Conservation (phyloP, 495 filamentous ascomycete species). For the Alectoria sarmentosa region DNA sequence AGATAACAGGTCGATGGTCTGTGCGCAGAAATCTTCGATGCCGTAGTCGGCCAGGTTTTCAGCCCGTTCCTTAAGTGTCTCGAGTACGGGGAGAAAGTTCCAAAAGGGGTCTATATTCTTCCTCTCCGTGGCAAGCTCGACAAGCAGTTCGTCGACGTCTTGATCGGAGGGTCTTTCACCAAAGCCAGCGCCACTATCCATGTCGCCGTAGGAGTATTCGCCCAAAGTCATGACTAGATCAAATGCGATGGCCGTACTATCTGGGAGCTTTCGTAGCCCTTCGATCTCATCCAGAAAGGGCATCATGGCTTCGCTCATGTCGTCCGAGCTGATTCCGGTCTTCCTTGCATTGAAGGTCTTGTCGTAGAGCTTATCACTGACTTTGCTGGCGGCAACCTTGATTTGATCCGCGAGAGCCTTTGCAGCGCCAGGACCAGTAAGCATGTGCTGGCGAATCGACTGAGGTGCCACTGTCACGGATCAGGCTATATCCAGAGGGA, state of each 20-base stretch:
- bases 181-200: neutral
- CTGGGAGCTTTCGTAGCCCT: neutral
- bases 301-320: conserved; percentile 7
- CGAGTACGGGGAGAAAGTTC: neutral
- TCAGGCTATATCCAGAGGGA: neutral
- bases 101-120: neutral
- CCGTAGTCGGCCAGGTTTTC: neutral
- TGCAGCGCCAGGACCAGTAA: neutral
- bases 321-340: conserved; percentile 5
- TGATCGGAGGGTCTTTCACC: conserved; percentile 6
- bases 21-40: neutral
- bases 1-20: neutral
- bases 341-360: neutral
- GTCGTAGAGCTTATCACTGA: neutral
- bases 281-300: conserved; percentile 1
- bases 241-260: neutral
- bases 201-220: neutral
- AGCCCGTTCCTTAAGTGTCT: neutral
- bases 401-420: conserved; percentile 1
- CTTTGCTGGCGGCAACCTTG: neutral
- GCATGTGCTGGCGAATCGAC: neutral
- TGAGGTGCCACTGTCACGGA: neutral
- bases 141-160: neutral
- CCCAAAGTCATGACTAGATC: conserved; percentile 4
- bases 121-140: neutral